Evolutionary conservation across 176 grass and related monocot species (phyloP), one percentile per base, ranked within the genome.

Genomic region (Rhynchospora tenuis): DNA sequence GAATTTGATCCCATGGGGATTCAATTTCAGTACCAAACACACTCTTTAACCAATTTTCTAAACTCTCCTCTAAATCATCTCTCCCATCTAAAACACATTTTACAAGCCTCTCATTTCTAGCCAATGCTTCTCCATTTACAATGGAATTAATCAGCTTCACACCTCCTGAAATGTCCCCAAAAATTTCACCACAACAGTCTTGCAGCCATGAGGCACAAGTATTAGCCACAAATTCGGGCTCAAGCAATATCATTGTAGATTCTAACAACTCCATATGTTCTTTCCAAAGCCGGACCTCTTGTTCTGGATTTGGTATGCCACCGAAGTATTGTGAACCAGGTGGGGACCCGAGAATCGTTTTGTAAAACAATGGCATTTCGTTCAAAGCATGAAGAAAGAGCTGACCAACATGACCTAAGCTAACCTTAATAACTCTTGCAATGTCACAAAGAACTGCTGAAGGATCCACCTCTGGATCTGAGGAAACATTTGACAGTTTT

Each of bases 1-100:
- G 82, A 73, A 99, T 95, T 86, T 95, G 93, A 83, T 95, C 85
- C 97, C 97, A 99, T 43, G 97, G 91, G 11, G 97, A 95, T 85
- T 99, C 91, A 85, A 89, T 92, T 59, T 99, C 97, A 0, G 91
- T 91, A 46, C 97, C 97, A 84, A 98, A 93, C 31, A 93, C 93
- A 33, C 85, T 90, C 91, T 87, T 99, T 61, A 99, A 87, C 97
- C 97, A 99, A 81, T 86, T 90, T 72, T 93, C 93, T 85, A 99
- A 92, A 85, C 86, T 92, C 22, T 88, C 91, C 56, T 99, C 97
- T 54, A 99, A 69, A 12, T 77, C 89, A 26, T 92, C 87, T 84
- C 86, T 87, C 69, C 81, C 91, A 86, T 96, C 93, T 57, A 99
- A 81, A 59, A 89, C 78, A 17, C 90, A 74, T 29, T 86, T 82